Evolutionary conservation across 306 rosid species (phyloP).

Genomic region (Fragaria vesca): DNA sequence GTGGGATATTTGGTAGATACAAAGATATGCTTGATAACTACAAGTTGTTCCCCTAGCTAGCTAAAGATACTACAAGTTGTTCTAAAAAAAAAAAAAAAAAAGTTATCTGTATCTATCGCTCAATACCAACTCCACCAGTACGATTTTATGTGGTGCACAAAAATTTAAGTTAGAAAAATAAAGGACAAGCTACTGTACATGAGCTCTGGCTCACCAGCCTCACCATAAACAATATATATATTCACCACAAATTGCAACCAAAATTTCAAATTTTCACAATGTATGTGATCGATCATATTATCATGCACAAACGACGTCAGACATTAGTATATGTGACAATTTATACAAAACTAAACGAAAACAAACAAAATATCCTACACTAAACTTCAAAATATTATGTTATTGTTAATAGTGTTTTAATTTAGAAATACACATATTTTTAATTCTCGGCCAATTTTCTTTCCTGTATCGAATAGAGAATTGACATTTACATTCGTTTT

Average conservation of each 20-base stretch:
- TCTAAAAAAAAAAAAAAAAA: neutral
- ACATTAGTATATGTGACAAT: too few relatives aligned
- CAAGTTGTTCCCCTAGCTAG: slow-evolving; percentile 10
- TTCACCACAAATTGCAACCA: neutral
- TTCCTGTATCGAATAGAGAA: too few relatives aligned
- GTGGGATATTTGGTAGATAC: neutral
- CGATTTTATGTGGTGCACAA: neutral
- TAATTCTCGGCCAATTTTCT: too few relatives aligned
- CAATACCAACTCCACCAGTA: neutral
- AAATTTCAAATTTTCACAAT: neutral
- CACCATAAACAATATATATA: neutral
- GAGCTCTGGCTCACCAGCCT: neutral
- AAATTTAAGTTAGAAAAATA: neutral
- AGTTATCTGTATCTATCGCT: neutral
- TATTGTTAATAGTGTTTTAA: too few relatives aligned
- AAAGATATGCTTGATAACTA: slow-evolving; percentile 21
- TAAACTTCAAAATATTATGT: too few relatives aligned
- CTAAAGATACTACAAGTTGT: neutral
- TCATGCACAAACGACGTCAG: neutral
- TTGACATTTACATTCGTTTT: too few relatives aligned
- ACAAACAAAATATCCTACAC: too few relatives aligned
- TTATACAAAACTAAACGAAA: too few relatives aligned
- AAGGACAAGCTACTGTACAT: neutral
- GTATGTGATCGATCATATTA: too few relatives aligned
- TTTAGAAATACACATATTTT: too few relatives aligned